Conservation (phyloP, 2,329 filamentous ascomycete genomes). For the Ceratocystis eucalypticola region DNA sequence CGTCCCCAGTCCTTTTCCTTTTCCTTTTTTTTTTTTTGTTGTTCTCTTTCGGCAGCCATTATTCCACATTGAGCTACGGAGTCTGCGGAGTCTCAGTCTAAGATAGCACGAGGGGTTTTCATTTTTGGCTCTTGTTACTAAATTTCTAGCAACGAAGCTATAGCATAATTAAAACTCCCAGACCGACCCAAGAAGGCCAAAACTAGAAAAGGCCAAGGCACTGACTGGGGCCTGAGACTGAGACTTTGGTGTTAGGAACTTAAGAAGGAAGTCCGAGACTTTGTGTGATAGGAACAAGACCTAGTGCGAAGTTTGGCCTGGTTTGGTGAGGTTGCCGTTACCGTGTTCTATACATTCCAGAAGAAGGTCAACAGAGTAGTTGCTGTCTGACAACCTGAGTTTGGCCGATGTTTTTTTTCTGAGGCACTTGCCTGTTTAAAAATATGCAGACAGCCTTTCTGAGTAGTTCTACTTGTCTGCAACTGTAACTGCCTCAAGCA, state of each 20-base stretch:
- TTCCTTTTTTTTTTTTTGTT: not conserved
- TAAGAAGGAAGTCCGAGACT: not conserved
- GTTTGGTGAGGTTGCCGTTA: not conserved
- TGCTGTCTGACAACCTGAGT: not conserved
- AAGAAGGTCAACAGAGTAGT: not conserved
- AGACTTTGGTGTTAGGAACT: not conserved
- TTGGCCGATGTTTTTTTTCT: not conserved
- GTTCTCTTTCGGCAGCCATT: not conserved
- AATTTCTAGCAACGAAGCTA: not conserved
- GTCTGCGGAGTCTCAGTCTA: conserved; percentile 1
- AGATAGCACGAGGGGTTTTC: not conserved
- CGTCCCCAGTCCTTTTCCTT: not conserved
- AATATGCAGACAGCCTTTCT: conserved; percentile 4
- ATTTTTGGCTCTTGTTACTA: not conserved
- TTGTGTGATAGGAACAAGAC: not conserved
- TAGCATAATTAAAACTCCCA: not conserved
- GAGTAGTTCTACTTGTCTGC: not conserved
- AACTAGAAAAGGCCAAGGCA: not conserved
- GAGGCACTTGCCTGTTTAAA: not conserved
- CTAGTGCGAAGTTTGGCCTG: not conserved
- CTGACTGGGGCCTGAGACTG: not conserved
- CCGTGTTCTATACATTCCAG: not conserved
- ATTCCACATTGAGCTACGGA: not conserved
- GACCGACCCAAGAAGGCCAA: not conserved
- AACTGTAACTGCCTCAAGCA: not conserved